Conservation (phyloP, 1,284 basidiomycete species). For the Takashimella tepidaria region DNA sequence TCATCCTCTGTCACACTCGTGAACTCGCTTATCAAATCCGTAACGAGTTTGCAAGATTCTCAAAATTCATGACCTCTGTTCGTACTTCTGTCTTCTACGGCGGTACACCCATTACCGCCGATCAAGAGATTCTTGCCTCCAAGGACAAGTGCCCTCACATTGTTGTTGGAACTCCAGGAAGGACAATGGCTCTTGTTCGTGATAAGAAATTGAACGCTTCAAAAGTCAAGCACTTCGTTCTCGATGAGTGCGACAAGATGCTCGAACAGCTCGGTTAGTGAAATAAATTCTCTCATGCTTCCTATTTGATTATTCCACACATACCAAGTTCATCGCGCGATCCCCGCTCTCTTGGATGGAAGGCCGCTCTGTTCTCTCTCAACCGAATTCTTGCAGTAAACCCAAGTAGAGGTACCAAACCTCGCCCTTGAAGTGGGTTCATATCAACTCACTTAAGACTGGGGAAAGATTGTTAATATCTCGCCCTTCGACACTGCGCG, state of each 20-base stretch:
- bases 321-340: too few species aligned
- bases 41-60: slow-evolving; percentile 98
- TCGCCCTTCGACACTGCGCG: not conserved
- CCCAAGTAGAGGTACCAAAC: too few species aligned
- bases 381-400: too few species aligned
- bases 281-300: slow-evolving; percentile 43
- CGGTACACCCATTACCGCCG: slow-evolving; percentile 90
- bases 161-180: slow-evolving; percentile 95
- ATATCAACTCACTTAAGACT: too few species aligned
- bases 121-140: slow-evolving; percentile 89
- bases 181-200: slow-evolving; percentile 83
- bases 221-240: slow-evolving; percentile 96
- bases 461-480: too few species aligned
- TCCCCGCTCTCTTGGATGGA: too few species aligned
- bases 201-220: slow-evolving; percentile 90
- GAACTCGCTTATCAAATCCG: slow-evolving; percentile 99
- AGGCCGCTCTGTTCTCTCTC: too few species aligned
- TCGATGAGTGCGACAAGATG: slow-evolving; percentile 99
- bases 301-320: slow-evolving; percentile 6
- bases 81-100: slow-evolving; percentile 97
- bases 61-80: slow-evolving; percentile 99
- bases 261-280: slow-evolving; percentile 99
- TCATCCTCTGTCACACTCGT: slow-evolving; percentile 98
- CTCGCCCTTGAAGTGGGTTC: too few species aligned
- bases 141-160: slow-evolving; percentile 98